Conservation (phyloP, 805 yeast genomes). For the Yarrowia yakushimensis region DNA sequence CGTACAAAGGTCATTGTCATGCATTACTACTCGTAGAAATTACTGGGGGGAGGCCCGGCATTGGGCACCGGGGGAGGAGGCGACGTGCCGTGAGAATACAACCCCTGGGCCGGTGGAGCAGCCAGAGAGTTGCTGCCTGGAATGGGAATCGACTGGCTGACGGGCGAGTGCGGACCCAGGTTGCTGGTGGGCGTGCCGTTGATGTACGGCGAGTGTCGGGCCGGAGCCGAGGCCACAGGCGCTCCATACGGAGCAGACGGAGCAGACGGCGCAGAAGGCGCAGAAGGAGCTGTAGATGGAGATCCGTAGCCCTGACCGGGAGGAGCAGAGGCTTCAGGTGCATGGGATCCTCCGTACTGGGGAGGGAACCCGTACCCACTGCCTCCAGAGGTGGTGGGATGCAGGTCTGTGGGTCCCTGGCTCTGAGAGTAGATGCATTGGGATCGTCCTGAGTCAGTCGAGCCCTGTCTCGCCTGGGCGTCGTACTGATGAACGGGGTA, state of each 20-base stretch:
- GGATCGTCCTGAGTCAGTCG: not conserved
- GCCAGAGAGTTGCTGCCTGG: not conserved
- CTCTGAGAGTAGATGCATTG: not conserved
- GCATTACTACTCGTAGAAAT: slow-evolving; percentile 16
- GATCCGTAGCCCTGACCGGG: not conserved
- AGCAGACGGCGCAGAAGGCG: too few relatives aligned
- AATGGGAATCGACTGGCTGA: slow-evolving; percentile 2
- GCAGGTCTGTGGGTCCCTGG: not conserved
- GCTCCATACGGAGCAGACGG: not conserved
- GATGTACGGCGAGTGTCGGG: slow-evolving; percentile 20
- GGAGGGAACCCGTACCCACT: slow-evolving; percentile 4
- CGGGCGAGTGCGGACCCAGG: slow-evolving; percentile 16
- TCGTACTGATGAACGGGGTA: slow-evolving; percentile 1
- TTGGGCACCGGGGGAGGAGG: slow-evolving; percentile 23
- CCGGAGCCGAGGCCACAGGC: not conserved
- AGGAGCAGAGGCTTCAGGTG: not conserved
- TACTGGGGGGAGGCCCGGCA: slow-evolving; percentile 17
- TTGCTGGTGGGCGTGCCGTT: slow-evolving; percentile 17
- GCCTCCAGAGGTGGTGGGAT: not conserved
- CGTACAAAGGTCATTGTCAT: too few relatives aligned
- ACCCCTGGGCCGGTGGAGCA: not conserved
- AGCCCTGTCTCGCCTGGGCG: slow-evolving; percentile 8
- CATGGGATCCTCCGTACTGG: not conserved
- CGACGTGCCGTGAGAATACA: slow-evolving; percentile 9
- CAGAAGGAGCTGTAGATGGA: not conserved